Evolutionary conservation across 2,329 filamentous ascomycete species (phyloP).

Genomic region (Elsinoe fawcettii): DNA sequence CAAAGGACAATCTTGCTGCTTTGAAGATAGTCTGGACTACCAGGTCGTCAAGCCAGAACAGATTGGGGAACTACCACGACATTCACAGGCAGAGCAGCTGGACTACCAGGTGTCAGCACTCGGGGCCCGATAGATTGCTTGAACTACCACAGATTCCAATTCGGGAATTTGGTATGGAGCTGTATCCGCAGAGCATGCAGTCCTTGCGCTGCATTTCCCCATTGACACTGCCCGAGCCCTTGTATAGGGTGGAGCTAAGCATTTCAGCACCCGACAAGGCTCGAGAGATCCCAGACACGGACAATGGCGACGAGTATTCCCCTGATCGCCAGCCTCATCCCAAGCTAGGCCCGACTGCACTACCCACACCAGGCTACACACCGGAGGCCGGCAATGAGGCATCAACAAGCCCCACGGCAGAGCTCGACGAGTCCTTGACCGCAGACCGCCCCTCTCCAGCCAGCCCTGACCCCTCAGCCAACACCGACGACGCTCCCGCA

Average conservation of each 20-base stretch:
- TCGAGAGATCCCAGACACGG: neutral
- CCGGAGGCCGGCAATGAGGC: neutral
- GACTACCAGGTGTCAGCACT: neutral
- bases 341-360: neutral
- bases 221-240: neutral
- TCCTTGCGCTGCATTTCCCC: neutral
- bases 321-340: neutral
- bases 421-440: neutral
- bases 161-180: neutral
- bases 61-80: no score
- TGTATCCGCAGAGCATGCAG: neutral
- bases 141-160: neutral
- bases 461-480: neutral
- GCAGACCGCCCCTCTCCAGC: neutral
- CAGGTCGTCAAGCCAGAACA: no score
- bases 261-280: neutral
- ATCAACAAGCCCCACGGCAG: neutral
- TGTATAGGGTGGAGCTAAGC: neutral
- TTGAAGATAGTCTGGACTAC: no score
- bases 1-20: no score
- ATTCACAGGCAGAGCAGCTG: neutral
- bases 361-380: neutral
- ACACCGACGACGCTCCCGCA: neutral
- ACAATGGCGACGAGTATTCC: no score
- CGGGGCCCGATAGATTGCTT: neutral